Percentiles rank a stretch among this genome's conserved stretches.
phyloP scores from a whole-genome alignment of 2,329 filamentous ascomycete genomes.

The Fusarium newnesense region DNA sequence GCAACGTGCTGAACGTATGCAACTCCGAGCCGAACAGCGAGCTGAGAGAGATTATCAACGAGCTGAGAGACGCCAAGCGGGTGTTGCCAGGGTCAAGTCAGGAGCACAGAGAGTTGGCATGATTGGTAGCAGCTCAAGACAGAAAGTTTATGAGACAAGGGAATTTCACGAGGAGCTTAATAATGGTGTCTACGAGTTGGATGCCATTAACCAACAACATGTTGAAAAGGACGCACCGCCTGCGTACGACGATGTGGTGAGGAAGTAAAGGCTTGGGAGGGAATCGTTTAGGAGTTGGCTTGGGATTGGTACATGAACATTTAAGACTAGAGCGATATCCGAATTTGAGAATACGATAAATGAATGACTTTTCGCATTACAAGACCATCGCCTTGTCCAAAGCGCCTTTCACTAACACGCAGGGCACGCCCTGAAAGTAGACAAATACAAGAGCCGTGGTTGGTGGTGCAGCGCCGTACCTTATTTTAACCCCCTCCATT shows the following conservation, averaged over 20 bases:
- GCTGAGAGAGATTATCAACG: constrained; percentile 23
- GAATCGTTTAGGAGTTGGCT: not conserved
- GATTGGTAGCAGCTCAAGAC: not conserved
- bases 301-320: not conserved
- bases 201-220: not conserved
- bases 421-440: constrained; percentile 3
- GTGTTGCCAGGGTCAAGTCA: constrained; percentile 1
- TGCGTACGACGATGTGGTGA: constrained; percentile 35
- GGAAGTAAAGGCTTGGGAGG: constrained; percentile 5
- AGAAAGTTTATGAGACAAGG: not conserved
- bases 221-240: constrained; percentile 30
- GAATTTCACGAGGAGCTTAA: not conserved
- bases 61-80: constrained; percentile 29
- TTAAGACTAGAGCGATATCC: not conserved
- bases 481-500: constrained; percentile 18
- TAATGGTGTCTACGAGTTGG: constrained; percentile 15
- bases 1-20: constrained; percentile 34
- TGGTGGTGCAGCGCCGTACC: constrained; percentile 14
- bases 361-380: not conserved
- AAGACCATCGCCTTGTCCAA: not conserved
- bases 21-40: constrained; percentile 35
- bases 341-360: not conserved
- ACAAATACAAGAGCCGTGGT: constrained; percentile 35
- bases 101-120: constrained; percentile 13
- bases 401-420: constrained; percentile 6